Percentiles rank a stretch among this genome's conserved stretches.
phyloP scores from a whole-genome alignment of 371 early-diverging fungal species.

The Syncephalis plumigaleata region DNA sequence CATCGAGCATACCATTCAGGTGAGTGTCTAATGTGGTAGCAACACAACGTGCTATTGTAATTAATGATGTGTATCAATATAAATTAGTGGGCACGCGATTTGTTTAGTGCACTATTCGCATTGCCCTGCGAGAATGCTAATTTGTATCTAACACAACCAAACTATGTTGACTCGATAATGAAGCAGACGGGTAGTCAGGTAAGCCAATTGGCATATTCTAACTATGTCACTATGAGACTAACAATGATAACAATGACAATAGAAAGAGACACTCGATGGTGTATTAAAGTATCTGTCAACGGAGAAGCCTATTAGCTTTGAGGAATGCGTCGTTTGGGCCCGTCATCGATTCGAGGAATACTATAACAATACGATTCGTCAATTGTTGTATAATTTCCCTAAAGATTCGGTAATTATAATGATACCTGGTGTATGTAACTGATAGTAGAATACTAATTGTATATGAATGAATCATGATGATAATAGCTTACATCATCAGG shows the following conservation, averaged over 20 bases:
- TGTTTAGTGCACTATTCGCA: conserved; percentile 91
- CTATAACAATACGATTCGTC: conserved; percentile 82
- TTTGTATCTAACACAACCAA: conserved; percentile 66
- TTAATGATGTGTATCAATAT: background rate
- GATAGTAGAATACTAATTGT: too few species aligned
- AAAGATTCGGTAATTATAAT: conserved; percentile 42
- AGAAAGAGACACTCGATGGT: conserved; percentile 53
- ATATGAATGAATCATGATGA: conserved; percentile 9
- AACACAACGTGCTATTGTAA: too few species aligned
- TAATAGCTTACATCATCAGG: conserved; percentile 76
- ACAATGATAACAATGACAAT: conserved; percentile 9
- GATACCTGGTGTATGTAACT: too few species aligned
- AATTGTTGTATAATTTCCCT: conserved; percentile 93
- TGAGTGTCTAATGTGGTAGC: too few species aligned
- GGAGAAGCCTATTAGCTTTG: conserved; percentile 67
- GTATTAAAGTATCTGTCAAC: conserved; percentile 53
- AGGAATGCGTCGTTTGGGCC: conserved; percentile 88
- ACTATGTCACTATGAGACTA: too few species aligned
- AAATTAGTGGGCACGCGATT: conserved; percentile 83
- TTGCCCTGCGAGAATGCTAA: conserved; percentile 89
- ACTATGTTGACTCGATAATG: conserved; percentile 56
- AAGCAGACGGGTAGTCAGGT: conserved; percentile 57
- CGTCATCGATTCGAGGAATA: conserved; percentile 83
- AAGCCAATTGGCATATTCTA: too few species aligned
- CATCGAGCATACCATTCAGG: conserved; percentile 99